These are phyloP conservation scores for Syzygium aromaticum DNA, from an alignment of 345 rosid species.

Conservation along the genomic window DNA sequence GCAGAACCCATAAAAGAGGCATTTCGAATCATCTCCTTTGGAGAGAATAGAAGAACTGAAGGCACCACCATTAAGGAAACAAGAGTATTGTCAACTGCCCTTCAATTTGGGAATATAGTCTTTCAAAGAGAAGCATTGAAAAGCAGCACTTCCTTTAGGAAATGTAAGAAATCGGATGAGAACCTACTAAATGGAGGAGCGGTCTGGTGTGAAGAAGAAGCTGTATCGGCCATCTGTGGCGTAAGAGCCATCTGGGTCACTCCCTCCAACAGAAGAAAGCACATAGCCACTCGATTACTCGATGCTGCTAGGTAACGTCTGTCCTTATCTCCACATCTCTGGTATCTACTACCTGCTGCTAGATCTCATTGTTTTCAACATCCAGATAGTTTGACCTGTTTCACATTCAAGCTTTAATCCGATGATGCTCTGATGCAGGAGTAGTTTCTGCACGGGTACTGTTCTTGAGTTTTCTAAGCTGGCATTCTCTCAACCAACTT, in stretches of 20 bases:
- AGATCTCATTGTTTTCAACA: neutral
- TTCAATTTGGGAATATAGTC: conserved; percentile 53
- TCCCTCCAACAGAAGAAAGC: conserved; percentile 72
- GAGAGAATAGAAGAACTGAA: conserved; percentile 9
- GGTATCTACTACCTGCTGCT: neutral
- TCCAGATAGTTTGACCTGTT: neutral
- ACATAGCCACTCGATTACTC: conserved; percentile 57
- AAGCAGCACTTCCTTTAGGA: conserved; percentile 13
- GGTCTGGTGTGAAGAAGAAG: conserved; percentile 43
- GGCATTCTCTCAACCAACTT: conserved; percentile 77
- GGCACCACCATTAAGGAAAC: conserved; percentile 10
- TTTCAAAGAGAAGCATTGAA: conserved; percentile 48
- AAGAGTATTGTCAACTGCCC: conserved; percentile 27
- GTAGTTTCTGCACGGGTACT: conserved; percentile 39
- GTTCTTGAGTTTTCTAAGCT: conserved; percentile 39
- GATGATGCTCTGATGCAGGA: conserved; percentile 29
- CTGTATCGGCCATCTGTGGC: conserved; percentile 57
- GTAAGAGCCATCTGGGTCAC: conserved; percentile 88
- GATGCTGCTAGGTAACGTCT: conserved; percentile 60
- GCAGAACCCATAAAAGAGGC: conserved; percentile 83
- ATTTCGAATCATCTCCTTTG: conserved; percentile 37
- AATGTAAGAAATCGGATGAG: conserved; percentile 9
- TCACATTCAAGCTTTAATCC: neutral
- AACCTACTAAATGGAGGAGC: conserved; percentile 34
- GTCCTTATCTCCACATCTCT: neutral